Evolutionary conservation across 208 protist genomes (phyloP), one percentile per base, ranked within the genome.

Genomic region (Acanthamoeba royreba): DNA sequence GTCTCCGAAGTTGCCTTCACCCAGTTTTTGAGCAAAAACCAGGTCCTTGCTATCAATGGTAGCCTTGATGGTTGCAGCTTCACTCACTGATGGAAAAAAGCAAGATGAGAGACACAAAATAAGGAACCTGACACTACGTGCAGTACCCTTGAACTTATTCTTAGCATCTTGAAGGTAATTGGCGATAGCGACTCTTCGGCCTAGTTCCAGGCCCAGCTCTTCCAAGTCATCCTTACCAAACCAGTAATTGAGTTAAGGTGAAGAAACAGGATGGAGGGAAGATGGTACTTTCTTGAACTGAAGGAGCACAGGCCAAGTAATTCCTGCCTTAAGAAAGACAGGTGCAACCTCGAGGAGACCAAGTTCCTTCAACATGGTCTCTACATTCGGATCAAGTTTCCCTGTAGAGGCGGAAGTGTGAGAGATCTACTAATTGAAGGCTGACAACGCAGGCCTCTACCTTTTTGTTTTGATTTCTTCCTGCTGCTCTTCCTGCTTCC

Each of bases 1-100:
- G 35, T 92, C 87, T 38, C 87, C 87, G 33, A 92, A 92, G 31
- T 33, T 43, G 38, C 87, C 87, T n/a, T 38, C 43, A 40, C 87
- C 87, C 87, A 92, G 61, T 45, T 92, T 92, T 15, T 77, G 25
- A 17, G 28, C 3, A 45, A 79, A 92, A 28, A 92, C 87, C 40
- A 92, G 87, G 61, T 92, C 61, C 31, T 45, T 4, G 53, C 43
- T 43, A 15, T 79, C 58, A 38, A 92, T 79, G 13, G 52, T 92
- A 15, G 58, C 35, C 25, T 83, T 52, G 42, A 52, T 52, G 40
- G 0, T 35, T 17, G 42, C 42, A 4, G 42, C 9, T 43, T 77
- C 63, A 8, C 63, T 8, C 4, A 38, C 63, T 77, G 8, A 25
- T n/a, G n/a, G n/a, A n/a, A n/a, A n/a, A 31, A 47, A 8, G 25